Evolutionary conservation across 305 asterid species (phyloP), one percentile per base, ranked within the genome.

Genomic region (Fraxinus baroniana): DNA sequence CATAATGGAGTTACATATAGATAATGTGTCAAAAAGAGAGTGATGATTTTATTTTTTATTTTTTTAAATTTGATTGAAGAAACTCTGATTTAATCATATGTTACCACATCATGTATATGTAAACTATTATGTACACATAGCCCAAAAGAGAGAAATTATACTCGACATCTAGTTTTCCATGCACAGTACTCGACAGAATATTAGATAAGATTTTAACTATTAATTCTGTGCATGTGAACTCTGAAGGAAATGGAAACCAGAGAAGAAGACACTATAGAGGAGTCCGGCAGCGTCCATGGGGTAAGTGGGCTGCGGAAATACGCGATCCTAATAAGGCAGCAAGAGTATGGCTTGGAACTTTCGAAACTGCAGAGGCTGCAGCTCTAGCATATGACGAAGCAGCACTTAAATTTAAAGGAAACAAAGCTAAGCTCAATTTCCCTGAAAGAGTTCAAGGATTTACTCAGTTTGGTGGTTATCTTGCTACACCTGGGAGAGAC

Each of bases 231-330:
- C 18, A 28, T 76, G 46, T 39, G 46, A 39, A 39, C 46, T 39
- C 46, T 32, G 72, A 64, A 82, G 91, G 84, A 83, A 84, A n/a
- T 32, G 49, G 36, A 28, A 78, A 78, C 81, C 39, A 87, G 36
- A 89, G 89, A 80, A 92, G 84, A 83, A 89, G 97, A 62, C 94
- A 92, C 83, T 94, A 92, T 77, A 86, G 98, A 83, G 98, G 98
- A 7, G 98, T 94, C 5, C 79, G 98, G 46, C 98, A 92, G 79
- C 87, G 97, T 33, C 98, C 97, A 39, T 94, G 97, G 97, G 98
- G 98, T 0, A 93, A 93, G 74, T 94, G 95, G 94, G 98, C 98
- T 0, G 97, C 98, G 0, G 98, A 94, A 84, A 94, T 94, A 17
- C 93, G 98, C 1, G 98, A 94, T 22, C 98, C 97, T 0, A 85